phyloP scores from a whole-genome alignment of 2,329 filamentous ascomycete species.

The Hyphodiscus sp. region DNA sequence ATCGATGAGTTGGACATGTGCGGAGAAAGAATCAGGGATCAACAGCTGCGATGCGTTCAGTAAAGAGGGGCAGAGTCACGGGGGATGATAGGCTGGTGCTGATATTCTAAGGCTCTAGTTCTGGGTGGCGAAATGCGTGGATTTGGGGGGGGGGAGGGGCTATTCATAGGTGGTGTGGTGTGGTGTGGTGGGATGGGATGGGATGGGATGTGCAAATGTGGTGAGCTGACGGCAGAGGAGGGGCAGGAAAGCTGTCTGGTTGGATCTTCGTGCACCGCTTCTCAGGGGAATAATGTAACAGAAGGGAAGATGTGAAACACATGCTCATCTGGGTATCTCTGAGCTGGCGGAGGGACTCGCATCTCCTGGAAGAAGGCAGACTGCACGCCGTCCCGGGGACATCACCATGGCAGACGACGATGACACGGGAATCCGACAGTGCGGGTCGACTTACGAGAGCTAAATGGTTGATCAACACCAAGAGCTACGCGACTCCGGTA shows the following conservation, averaged over 20 bases:
- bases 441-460: neutral
- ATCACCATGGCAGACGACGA: neutral
- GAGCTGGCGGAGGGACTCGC: neutral
- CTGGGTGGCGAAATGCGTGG: neutral
- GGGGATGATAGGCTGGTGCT: neutral
- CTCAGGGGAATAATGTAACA: neutral
- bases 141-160: no score
- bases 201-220: neutral
- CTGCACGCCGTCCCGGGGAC: no score
- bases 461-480: neutral
- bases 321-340: neutral
- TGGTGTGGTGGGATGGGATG: neutral
- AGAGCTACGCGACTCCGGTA: neutral
- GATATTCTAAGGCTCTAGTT: neutral
- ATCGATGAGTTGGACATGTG: slow-evolving; percentile 4
- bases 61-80: neutral
- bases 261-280: neutral
- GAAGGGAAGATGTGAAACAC: neutral
- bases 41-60: neutral
- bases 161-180: no score
- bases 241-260: neutral
- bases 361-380: neutral
- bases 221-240: neutral
- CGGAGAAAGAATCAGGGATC: slow-evolving; percentile 3
- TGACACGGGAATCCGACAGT: neutral